Evolutionary conservation across 441 rosid genomes (phyloP).

Genomic region (Erodium moschatum): DNA sequence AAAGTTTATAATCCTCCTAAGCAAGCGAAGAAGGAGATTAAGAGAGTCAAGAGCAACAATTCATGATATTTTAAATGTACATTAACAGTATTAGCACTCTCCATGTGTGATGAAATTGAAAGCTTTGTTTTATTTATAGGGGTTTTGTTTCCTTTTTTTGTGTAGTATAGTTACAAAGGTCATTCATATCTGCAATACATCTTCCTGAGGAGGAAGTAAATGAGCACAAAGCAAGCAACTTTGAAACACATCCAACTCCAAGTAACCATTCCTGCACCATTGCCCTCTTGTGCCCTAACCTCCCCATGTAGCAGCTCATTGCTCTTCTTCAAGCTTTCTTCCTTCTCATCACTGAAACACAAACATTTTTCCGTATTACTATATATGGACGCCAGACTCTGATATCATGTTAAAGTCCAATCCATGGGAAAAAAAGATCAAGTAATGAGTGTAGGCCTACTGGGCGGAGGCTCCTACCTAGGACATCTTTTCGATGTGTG

Average conservation of each 20-base stretch:
- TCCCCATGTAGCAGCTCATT: too few species aligned
- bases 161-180: neutral
- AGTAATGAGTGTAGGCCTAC: too few species aligned
- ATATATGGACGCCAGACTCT: too few species aligned
- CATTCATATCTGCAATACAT: neutral
- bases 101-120: too few species aligned
- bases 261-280: neutral
- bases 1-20: neutral
- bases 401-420: too few species aligned
- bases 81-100: too few species aligned
- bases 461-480: too few species aligned
- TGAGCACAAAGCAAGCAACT: neutral
- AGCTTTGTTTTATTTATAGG: neutral
- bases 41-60: too few species aligned
- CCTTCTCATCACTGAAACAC: neutral
- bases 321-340: neutral
- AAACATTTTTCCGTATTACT: neutral
- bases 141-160: neutral
- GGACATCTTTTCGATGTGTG: too few species aligned
- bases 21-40: neutral
- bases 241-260: slow-evolving; percentile 4
- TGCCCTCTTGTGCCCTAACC: neutral
- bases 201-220: neutral
- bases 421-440: too few species aligned
- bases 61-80: too few species aligned